Base-by-base conservation (phyloP, 257 asterid genomes). In the Coffea eugenioides region DNA sequence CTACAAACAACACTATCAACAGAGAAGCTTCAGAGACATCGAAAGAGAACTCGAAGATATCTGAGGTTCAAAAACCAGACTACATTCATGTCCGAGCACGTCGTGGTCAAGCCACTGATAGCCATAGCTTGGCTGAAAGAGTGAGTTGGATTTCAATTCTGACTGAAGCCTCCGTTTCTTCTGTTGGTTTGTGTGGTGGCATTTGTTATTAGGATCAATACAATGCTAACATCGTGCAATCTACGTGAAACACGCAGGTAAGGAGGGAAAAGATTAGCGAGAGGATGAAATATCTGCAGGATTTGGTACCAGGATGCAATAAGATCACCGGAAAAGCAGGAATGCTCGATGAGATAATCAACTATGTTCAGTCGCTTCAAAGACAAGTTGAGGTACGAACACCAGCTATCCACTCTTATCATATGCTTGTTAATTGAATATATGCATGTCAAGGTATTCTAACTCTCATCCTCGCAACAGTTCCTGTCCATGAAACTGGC, bases 121-220 rank as follows among this genome's bases (percentile, higher is more conserved):
- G 97, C 90, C 99, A 95, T 74, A 95, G 99, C 88, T 87, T 95
- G 83, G 99, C 98, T 16, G 99, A 95, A 89, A 90, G 99, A 83
- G 98, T 95, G 81, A 88, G 97, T 81, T 23, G 48, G 8, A 78
- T 45, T 49, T 71, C 62, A 71, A 56, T 62, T 21, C 25, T 34
- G 41, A 7, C 7, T 21, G 49, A 8, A 31, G 6, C 48, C 48
- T 71, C 57, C 31, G 57, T 77, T 71, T 51, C 25, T 49, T 41
- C 77, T 80, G 69, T 74, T 78, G 75, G 31, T 52, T 69, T 52
- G 49, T 71, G 25, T 62, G 46, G 49, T 71, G 51, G 13, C 25
- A 31, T 57, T 41, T 76, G 75, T 64, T 49, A 20, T 39, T 54
- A 20, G 31, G 52, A 39, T 56, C 31, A 23, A 49, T 71, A 73